phyloP scores from a whole-genome alignment of 345 rosid genomes.

The Populus euphratica region DNA sequence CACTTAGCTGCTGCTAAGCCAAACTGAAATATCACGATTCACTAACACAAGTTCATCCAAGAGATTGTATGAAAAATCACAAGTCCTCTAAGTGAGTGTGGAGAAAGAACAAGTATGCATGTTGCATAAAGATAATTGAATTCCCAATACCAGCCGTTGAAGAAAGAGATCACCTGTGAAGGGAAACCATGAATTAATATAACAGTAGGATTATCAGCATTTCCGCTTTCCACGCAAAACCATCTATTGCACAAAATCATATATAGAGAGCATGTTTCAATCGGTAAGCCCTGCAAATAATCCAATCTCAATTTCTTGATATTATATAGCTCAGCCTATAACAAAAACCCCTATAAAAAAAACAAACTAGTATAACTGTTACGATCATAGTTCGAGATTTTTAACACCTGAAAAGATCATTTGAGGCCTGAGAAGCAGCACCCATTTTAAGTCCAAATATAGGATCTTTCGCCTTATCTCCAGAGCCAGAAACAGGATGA shows the following conservation, averaged over 20 bases:
- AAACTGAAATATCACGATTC: too few species aligned
- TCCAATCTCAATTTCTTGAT: constrained; percentile 44
- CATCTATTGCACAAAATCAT: constrained; percentile 78
- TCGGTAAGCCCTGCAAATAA: constrained; percentile 49
- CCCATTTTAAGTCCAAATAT: constrained; percentile 88
- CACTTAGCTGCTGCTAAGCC: too few species aligned
- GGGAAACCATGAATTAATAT: constrained; percentile 86
- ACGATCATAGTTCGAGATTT: background rate
- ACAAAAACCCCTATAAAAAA: background rate
- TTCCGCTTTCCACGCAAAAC: constrained; percentile 83
- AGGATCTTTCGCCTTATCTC: constrained; percentile 78
- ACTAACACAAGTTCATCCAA: background rate
- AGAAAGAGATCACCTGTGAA: constrained; percentile 57
- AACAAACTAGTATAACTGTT: background rate
- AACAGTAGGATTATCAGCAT: constrained; percentile 51
- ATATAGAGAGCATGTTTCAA: constrained; percentile 47
- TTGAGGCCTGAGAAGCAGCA: constrained; percentile 66
- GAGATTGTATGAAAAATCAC: background rate
- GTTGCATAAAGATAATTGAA: background rate
- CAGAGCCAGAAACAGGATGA: constrained; percentile 60
- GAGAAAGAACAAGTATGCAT: background rate
- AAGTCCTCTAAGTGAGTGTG: background rate
- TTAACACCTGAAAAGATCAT: constrained; percentile 66
- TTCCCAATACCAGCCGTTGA: background rate
- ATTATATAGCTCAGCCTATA: constrained; percentile 14